Base-by-base conservation (phyloP, 495 filamentous ascomycete genomes). In the Platismatia glauca region DNA sequence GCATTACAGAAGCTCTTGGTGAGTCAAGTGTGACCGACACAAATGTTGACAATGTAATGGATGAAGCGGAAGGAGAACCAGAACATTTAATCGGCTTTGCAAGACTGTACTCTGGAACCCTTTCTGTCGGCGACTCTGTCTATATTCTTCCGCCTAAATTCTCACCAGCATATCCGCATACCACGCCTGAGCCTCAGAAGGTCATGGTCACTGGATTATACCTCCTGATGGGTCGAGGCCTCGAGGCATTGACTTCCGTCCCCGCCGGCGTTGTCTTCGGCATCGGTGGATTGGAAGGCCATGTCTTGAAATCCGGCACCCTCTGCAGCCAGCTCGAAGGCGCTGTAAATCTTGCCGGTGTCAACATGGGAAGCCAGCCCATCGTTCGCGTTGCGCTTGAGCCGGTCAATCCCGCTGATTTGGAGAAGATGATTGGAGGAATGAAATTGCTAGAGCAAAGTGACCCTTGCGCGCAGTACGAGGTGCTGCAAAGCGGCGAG, bases 341-440 rank as follows among this genome's bases (percentile, higher is more conserved):
- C 27, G 81, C 87, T n/a, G 82, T 96, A 71, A 99, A 97, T 74
- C 78, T 99, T 62, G 95, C 92, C 15, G 95, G 95, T 59, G 81
- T 92, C 22, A 88, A 82, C 55, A 81, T 91, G 69, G 84, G 81
- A 35, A 85, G 84, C 13, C 83, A 88, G 24, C 95, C 94, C 6
- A 99, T 99, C 59, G 95, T 97, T 7, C 88, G 94, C 57, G 94
- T 99, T 5, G 91, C 94, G 3, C 78, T 99, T 7, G 95, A 97
- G 70, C 94, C 94, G 0, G 84, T 81, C 41, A 91, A 91, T 68
- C 94, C 95, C 0, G 84, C 82, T 39, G 90, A 99, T 69, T 76
- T 99, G 43, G 83, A 89, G 68, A 96, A 94, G 74, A 93, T 99
- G 92, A 89, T 99, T 55, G 80, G 81, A 15, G 94, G 94, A 0